These are phyloP conservation scores for Erythrophleum ivorense DNA, from an alignment of 331 rosid species.

Conservation along the genomic window DNA sequence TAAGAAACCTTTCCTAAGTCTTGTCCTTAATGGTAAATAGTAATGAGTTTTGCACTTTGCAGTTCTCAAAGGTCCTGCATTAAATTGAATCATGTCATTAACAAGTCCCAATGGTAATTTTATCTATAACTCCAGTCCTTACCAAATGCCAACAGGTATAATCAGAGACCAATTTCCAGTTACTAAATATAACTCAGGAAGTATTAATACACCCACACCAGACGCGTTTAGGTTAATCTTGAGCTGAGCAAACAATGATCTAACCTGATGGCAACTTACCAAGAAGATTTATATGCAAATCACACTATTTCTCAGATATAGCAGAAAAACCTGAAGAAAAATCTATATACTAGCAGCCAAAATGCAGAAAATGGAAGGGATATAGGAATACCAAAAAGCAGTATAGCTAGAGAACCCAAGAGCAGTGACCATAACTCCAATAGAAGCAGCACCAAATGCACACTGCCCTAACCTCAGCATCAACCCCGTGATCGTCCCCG, in stretches of 20 bases:
- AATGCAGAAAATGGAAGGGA: not conserved
- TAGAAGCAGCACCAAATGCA: constrained; percentile 78
- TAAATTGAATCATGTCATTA: not conserved
- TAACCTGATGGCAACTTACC: not conserved
- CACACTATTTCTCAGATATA: not conserved
- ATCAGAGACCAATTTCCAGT: not conserved
- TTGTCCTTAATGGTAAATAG: not conserved
- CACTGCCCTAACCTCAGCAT: constrained; percentile 79
- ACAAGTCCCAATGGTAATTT: not conserved
- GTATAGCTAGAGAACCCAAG: constrained; percentile 74
- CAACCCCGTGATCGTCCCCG: constrained; percentile 80
- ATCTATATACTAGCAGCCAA: not conserved
- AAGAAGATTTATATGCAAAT: not conserved
- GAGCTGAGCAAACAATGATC: not conserved
- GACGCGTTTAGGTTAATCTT: not conserved
- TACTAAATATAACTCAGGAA: not conserved
- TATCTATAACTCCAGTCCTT: not conserved
- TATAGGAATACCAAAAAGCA: constrained; percentile 78
- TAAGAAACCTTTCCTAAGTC: not conserved
- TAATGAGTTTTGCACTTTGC: too few relatives aligned
- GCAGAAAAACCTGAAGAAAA: not conserved
- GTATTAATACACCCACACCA: not conserved
- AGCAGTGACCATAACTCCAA: constrained; percentile 80
- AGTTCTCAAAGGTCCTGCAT: not conserved
- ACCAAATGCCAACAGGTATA: not conserved